phyloP scores from a whole-genome alignment of 2,329 filamentous ascomycete genomes.

The Penicillium freii region DNA sequence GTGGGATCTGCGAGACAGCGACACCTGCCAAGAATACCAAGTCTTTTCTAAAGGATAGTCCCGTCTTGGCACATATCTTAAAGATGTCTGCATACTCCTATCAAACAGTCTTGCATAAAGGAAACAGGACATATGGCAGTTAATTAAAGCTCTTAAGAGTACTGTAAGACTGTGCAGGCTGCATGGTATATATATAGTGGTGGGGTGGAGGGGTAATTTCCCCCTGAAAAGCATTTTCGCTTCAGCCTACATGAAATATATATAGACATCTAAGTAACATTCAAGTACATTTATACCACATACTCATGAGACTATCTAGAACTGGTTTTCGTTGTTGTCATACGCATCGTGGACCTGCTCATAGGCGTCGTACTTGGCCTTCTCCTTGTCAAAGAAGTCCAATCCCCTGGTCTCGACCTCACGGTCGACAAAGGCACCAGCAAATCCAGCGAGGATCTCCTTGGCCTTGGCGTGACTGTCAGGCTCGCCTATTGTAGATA shows the following conservation, averaged over 20 bases:
- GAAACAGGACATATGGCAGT: not conserved
- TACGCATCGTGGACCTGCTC: slow-evolving; percentile 1
- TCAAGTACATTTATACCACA: not conserved
- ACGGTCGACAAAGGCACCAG: slow-evolving; percentile 75
- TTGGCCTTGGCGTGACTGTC: slow-evolving; percentile 73
- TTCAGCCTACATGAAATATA: not conserved
- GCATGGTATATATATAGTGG: not conserved
- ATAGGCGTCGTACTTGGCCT: slow-evolving; percentile 58
- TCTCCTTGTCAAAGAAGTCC: slow-evolving; percentile 58
- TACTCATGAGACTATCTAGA: not conserved
- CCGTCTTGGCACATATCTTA: slow-evolving; percentile 2
- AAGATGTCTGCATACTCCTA: not conserved
- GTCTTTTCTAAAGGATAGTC: not conserved
- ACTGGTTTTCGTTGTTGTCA: not conserved
- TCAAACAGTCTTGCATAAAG: not conserved
- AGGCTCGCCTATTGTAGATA: slow-evolving; percentile 55
- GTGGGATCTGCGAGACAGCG: not conserved
- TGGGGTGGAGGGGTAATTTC: not conserved
- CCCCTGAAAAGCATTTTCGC: not conserved
- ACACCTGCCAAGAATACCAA: slow-evolving; percentile 5
- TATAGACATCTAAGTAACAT: not conserved
- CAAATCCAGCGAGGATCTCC: slow-evolving; percentile 69
- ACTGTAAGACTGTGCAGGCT: not conserved
- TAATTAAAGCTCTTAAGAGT: too few species aligned
- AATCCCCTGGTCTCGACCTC: slow-evolving; percentile 67